phyloP scores from a whole-genome alignment of 257 asterid species.

The Apocynum venetum region DNA sequence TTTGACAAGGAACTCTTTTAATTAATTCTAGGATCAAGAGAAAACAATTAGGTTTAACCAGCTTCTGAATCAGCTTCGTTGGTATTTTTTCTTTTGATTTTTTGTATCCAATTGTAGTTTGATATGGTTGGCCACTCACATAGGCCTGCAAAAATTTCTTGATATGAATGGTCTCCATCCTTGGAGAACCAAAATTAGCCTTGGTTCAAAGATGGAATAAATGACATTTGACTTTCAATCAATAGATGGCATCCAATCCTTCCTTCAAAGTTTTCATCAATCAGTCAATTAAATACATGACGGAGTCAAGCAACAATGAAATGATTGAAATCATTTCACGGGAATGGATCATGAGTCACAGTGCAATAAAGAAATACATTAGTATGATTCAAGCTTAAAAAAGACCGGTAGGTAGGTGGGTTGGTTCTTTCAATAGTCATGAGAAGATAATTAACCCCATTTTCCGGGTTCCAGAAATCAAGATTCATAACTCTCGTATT shows the following conservation, averaged over 20 bases:
- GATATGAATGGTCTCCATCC: conserved; percentile 14
- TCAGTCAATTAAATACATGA: neutral
- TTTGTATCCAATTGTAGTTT: neutral
- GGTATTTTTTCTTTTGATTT: neutral
- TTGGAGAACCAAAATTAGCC: conserved; percentile 16
- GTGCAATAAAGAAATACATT: conserved; percentile 12
- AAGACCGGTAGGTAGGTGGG: conserved; percentile 1
- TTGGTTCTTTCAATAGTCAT: neutral
- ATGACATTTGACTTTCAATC: conserved; percentile 19
- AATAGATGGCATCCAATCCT: conserved; percentile 15
- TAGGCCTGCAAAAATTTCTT: conserved; percentile 18
- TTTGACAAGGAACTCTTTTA: neutral
- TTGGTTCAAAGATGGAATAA: conserved; percentile 16
- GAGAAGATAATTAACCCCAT: neutral
- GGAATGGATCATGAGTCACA: conserved; percentile 21
- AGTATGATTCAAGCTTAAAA: neutral
- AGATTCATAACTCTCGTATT: neutral
- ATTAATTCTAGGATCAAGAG: neutral
- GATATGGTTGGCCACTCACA: conserved; percentile 31
- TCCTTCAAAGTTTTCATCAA: conserved; percentile 14
- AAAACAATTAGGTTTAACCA: neutral
- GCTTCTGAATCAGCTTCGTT: neutral
- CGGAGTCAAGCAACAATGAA: conserved; percentile 23
- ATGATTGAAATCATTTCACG: conserved; percentile 25
- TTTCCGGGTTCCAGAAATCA: conserved; percentile 4